phyloP scores from a whole-genome alignment of 2,329 filamentous ascomycete genomes.

The Tolypocladium cylindrosporum region DNA sequence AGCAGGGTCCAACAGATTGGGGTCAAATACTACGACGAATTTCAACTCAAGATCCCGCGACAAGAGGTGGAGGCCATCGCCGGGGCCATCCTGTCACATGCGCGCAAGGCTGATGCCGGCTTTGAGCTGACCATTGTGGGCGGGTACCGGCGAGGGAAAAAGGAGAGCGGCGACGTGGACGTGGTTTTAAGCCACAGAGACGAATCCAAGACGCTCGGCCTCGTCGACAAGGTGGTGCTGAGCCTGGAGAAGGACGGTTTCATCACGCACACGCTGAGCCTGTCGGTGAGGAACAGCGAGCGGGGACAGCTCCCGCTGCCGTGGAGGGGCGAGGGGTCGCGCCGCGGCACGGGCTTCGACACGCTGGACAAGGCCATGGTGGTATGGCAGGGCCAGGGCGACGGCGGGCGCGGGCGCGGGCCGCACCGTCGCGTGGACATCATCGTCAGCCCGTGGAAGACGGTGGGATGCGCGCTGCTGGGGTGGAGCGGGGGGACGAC shows the following conservation, averaged over 20 bases:
- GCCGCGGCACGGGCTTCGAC: slow-evolving; percentile 59
- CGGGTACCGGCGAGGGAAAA: slow-evolving; percentile 72
- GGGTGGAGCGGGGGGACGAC: slow-evolving; percentile 87
- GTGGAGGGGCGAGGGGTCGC: slow-evolving; percentile 34
- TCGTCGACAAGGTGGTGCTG: slow-evolving; percentile 63
- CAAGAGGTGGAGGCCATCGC: slow-evolving; percentile 64
- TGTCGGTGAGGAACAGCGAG: slow-evolving; percentile 61
- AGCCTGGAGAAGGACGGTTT: slow-evolving; percentile 58
- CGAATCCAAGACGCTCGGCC: slow-evolving; percentile 53
- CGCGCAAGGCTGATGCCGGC: slow-evolving; percentile 47
- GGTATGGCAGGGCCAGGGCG: slow-evolving; percentile 59
- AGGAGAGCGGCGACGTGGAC: slow-evolving; percentile 70
- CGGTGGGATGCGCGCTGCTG: slow-evolving; percentile 75
- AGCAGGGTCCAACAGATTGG: slow-evolving; percentile 85
- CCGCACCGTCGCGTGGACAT: slow-evolving; percentile 84
- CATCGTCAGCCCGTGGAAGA: slow-evolving; percentile 81
- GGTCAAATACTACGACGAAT: slow-evolving; percentile 86
- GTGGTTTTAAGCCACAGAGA: slow-evolving; percentile 74
- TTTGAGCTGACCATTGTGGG: slow-evolving; percentile 59
- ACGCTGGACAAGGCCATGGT: slow-evolving; percentile 85
- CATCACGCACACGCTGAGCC: slow-evolving; percentile 72
- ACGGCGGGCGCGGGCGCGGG: neutral
- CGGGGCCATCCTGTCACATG: slow-evolving; percentile 52
- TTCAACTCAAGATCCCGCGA: slow-evolving; percentile 61
- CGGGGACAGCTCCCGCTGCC: slow-evolving; percentile 54